phyloP scores from a whole-genome alignment of 78 protist genomes.

The Tieghemostelium lacteum region DNA sequence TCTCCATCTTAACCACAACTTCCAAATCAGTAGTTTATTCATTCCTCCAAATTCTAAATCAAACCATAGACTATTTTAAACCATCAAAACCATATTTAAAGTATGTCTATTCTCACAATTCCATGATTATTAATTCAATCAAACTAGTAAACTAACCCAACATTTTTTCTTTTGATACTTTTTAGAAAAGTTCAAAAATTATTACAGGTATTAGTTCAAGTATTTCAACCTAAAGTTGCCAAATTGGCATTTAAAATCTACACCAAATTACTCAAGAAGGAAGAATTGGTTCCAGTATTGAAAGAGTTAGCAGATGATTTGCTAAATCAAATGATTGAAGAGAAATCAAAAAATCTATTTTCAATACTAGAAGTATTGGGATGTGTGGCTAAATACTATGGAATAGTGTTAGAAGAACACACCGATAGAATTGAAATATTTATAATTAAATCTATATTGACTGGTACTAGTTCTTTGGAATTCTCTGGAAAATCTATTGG shows the following conservation, averaged over 20 bases:
- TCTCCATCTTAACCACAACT: background rate
- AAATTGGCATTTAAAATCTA: constrained; percentile 35
- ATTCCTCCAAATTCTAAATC: constrained; percentile 3
- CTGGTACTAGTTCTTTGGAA: constrained; percentile 26
- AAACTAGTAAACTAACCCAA: background rate
- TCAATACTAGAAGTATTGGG: constrained; percentile 33
- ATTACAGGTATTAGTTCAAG: constrained; percentile 10
- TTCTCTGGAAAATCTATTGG: constrained; percentile 5
- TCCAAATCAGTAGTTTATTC: constrained; percentile 17
- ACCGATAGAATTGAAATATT: constrained; percentile 11
- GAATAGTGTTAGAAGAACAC: background rate
- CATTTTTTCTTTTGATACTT: background rate
- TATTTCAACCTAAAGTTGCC: constrained; percentile 37
- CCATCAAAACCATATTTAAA: constrained; percentile 12
- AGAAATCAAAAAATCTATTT: constrained; percentile 24
- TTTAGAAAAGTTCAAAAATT: background rate
- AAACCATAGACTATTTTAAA: background rate
- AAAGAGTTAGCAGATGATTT: constrained; percentile 19
- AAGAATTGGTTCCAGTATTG: background rate
- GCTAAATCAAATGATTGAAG: constrained; percentile 1
- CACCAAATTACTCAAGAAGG: constrained; percentile 8
- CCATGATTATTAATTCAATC: background rate
- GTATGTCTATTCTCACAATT: background rate
- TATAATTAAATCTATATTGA: constrained; percentile 11
- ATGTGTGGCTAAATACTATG: constrained; percentile 22